Evolutionary conservation across 192 early-diverging fungal genomes (phyloP).

Genomic region (Umbelopsis sp.): DNA sequence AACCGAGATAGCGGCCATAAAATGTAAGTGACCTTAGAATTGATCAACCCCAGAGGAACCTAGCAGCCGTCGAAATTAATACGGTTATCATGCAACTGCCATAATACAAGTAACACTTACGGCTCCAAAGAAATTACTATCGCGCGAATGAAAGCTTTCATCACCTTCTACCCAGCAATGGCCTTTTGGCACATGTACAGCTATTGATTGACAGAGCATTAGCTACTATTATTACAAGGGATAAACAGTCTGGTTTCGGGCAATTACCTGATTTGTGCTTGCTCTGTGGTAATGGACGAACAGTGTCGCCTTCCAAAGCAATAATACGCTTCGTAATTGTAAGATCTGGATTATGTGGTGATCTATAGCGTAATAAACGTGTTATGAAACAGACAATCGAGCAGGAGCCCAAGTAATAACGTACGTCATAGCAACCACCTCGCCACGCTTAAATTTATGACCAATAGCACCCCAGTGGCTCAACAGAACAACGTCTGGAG

Average conservation of each 20-base stretch:
- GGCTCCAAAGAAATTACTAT: slow-evolving; percentile 81
- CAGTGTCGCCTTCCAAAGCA: slow-evolving; percentile 79
- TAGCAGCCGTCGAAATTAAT: neutral
- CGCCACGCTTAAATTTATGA: slow-evolving; percentile 59
- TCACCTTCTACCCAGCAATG: slow-evolving; percentile 90
- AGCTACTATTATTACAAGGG: neutral
- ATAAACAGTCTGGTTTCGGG: neutral
- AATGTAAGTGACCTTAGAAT: slow-evolving; percentile 7
- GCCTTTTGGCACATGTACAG: slow-evolving; percentile 69
- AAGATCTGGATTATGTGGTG: slow-evolving; percentile 70
- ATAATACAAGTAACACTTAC: slow-evolving; percentile 34
- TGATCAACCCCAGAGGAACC: slow-evolving; percentile 5
- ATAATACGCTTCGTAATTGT: slow-evolving; percentile 85
- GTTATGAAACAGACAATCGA: neutral
- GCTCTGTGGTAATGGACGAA: slow-evolving; percentile 47
- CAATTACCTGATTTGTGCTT: slow-evolving; percentile 23
- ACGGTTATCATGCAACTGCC: neutral
- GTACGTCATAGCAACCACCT: slow-evolving; percentile 68
- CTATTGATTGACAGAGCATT: neutral
- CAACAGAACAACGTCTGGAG: slow-evolving; percentile 68
- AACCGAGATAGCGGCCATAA: slow-evolving; percentile 12
- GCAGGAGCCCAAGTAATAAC: neutral
- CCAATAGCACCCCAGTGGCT: slow-evolving; percentile 57
- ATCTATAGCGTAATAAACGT: slow-evolving; percentile 25
- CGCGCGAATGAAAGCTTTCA: slow-evolving; percentile 80